Conservation (phyloP, 2,329 filamentous ascomycete species). For the Neoarthrinium moseri region DNA sequence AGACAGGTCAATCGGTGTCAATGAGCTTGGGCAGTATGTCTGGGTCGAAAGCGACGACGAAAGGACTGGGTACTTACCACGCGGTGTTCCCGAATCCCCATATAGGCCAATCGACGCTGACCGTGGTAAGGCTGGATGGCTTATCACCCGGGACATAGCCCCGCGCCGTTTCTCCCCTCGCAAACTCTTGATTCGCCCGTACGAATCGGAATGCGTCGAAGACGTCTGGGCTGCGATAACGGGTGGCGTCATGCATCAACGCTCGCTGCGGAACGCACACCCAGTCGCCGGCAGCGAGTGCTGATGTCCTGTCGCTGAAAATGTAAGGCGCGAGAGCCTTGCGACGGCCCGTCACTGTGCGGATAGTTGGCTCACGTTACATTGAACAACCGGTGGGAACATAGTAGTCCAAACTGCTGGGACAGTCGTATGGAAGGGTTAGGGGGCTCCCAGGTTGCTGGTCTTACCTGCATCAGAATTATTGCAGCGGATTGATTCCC, state of each 20-base stretch:
- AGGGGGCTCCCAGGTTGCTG: neutral
- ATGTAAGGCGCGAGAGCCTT: neutral
- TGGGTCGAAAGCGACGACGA: too few relatives aligned
- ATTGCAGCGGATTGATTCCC: neutral
- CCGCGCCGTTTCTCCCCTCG: neutral
- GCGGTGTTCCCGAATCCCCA: constrained; percentile 1
- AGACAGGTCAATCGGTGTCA: too few relatives aligned
- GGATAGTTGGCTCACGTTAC: neutral
- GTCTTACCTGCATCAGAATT: neutral
- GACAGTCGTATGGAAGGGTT: neutral
- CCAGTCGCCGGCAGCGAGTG: neutral
- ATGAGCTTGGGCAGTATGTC: too few relatives aligned
- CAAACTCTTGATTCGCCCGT: neutral
- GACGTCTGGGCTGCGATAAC: neutral
- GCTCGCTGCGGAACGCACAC: neutral
- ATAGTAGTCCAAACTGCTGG: neutral
- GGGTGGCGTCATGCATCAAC: neutral
- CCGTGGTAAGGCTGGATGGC: neutral
- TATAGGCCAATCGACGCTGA: neutral
- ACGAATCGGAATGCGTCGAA: constrained; percentile 6
- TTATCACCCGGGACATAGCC: neutral
- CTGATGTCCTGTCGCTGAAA: neutral
- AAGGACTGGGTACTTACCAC: too few relatives aligned
- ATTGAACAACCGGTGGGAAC: neutral
- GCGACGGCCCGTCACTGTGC: neutral